Percentiles rank a stretch among this genome's conserved stretches.
These are phyloP conservation scores for Solanum acaule DNA, from an alignment of 257 asterid species.

Conservation along the genomic window DNA sequence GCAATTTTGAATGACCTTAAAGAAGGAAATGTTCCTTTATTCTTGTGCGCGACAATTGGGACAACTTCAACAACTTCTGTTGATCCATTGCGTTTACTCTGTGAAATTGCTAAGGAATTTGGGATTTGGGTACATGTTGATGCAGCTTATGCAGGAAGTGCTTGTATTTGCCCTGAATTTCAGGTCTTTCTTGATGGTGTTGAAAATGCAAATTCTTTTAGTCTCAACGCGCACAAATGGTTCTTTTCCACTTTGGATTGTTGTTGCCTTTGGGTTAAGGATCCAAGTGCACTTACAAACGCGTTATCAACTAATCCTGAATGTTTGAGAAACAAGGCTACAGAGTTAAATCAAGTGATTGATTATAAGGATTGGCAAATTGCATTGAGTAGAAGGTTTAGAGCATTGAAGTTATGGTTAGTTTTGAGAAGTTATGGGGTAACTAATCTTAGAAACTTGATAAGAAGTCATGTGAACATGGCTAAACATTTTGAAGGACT, in stretches of 20 bases:
- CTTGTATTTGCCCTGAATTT: conserved; percentile 59
- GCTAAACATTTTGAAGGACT: conserved; percentile 62
- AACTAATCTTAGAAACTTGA: conserved; percentile 41
- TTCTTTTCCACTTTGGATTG: conserved; percentile 60
- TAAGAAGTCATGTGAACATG: conserved; percentile 52
- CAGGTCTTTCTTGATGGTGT: conserved; percentile 62
- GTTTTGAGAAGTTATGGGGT: conserved; percentile 67
- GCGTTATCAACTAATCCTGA: conserved; percentile 65
- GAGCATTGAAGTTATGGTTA: conserved; percentile 66
- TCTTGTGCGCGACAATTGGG: conserved; percentile 58
- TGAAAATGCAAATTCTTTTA: conserved; percentile 55
- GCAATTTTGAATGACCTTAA: conserved; percentile 29
- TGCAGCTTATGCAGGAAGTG: conserved; percentile 80
- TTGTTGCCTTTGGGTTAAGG: conserved; percentile 79
- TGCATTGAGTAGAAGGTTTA: conserved; percentile 60
- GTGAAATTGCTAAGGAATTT: conserved; percentile 39
- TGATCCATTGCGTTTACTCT: conserved; percentile 38
- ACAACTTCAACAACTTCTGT: conserved; percentile 68
- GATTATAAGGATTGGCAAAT: conserved; percentile 87
- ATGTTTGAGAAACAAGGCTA: conserved; percentile 49
- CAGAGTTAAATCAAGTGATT: conserved; percentile 52
- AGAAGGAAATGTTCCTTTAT: conserved; percentile 46
- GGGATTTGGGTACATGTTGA: conserved; percentile 70
- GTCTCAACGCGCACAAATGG: conserved; percentile 83
- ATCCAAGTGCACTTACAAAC: conserved; percentile 42